phyloP scores from a whole-genome alignment of 306 rosid species.

The Vachellia collinsii region DNA sequence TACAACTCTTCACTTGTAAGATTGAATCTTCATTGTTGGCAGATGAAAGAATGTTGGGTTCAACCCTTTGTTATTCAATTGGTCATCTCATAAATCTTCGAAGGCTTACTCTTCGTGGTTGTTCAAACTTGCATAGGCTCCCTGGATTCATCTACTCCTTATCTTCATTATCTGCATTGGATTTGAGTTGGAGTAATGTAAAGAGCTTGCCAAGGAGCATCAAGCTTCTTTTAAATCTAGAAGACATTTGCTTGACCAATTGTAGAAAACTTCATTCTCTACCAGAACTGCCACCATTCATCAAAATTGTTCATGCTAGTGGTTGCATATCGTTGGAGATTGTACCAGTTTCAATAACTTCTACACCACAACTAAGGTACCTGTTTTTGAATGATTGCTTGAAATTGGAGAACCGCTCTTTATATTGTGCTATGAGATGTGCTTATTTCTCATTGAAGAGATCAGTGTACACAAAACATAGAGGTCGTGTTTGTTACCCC shows the following conservation, averaged over 20 bases:
- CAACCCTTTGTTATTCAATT: too few species aligned
- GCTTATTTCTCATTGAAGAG: neutral
- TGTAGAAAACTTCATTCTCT: neutral
- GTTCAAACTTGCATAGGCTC: too few species aligned
- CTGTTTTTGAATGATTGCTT: neutral
- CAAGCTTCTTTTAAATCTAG: neutral
- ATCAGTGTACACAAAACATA: neutral
- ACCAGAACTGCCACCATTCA: neutral
- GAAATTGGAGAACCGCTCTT: neutral
- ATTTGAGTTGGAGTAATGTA: too few species aligned
- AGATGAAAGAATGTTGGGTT: neutral
- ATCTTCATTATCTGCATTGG: too few species aligned
- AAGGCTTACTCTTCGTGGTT: too few species aligned
- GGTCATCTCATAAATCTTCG: too few species aligned
- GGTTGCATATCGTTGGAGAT: neutral
- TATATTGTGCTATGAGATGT: neutral
- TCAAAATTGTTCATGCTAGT: neutral
- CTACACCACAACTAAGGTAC: neutral
- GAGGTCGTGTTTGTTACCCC: neutral
- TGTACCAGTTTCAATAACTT: too few species aligned
- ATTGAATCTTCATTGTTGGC: neutral
- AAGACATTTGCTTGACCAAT: too few species aligned
- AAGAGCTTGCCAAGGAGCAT: neutral
- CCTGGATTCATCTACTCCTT: too few species aligned
- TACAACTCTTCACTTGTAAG: neutral